Conservation (phyloP, 306 rosid genomes). For the Prunus fruticosa region DNA sequence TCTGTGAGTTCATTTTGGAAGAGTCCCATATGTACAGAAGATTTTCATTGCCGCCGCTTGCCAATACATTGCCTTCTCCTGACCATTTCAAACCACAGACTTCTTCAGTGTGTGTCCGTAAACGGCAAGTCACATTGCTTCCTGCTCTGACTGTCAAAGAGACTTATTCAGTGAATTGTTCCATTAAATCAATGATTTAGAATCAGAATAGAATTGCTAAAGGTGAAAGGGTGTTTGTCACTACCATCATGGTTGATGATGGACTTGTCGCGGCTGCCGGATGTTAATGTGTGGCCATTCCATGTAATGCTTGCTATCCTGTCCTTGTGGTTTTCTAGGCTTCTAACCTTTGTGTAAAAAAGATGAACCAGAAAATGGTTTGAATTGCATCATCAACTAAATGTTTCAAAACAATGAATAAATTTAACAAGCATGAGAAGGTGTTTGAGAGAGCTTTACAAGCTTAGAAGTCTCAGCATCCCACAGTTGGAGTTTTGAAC, state of each 20-base stretch:
- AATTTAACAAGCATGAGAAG: neutral
- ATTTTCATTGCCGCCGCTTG: conserved; percentile 86
- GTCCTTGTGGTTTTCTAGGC: conserved; percentile 44
- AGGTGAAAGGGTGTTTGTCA: neutral
- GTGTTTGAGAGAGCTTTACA: conserved; percentile 25
- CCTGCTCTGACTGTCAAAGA: conserved; percentile 53
- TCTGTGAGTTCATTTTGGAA: conserved; percentile 57
- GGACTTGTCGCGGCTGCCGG: conserved; percentile 73
- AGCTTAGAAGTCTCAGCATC: conserved; percentile 64
- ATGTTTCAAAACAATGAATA: conserved; percentile 7
- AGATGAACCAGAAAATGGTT: neutral
- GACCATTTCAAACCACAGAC: conserved; percentile 85
- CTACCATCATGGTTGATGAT: conserved; percentile 73
- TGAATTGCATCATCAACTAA: neutral
- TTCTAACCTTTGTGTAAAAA: conserved; percentile 43
- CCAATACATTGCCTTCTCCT: conserved; percentile 56
- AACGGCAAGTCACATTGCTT: conserved; percentile 33
- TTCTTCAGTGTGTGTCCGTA: conserved; percentile 51
- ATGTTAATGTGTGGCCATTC: conserved; percentile 63
- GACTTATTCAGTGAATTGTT: neutral
- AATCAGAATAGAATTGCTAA: neutral
- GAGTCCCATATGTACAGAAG: conserved; percentile 68
- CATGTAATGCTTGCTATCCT: conserved; percentile 59
- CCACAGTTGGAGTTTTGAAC: conserved; percentile 65
- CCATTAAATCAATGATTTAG: neutral